phyloP scores from a whole-genome alignment of 2,329 filamentous ascomycete genomes.

The Alternaria postmessia region DNA sequence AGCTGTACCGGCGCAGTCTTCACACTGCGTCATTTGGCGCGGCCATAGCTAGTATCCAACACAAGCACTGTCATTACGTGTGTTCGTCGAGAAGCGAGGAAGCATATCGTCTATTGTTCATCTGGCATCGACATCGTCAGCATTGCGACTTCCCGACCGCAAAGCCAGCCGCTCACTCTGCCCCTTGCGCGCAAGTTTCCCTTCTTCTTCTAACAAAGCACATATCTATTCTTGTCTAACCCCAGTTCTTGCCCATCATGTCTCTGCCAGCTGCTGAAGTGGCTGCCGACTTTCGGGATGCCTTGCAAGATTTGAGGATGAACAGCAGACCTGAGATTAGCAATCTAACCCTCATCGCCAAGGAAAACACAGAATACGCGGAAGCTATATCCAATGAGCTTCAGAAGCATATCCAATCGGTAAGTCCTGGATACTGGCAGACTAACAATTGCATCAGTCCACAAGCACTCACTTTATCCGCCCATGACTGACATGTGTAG shows the following conservation, averaged over 20 bases:
- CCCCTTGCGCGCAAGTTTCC: constrained; percentile 28
- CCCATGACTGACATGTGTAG: constrained; percentile 60
- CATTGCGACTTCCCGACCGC: constrained; percentile 35
- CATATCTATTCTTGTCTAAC: constrained; percentile 32
- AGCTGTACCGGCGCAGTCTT: constrained; percentile 42
- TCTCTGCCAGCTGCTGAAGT: constrained; percentile 80
- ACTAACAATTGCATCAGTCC: not conserved
- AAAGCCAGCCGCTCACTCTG: constrained; percentile 33
- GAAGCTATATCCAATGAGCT: constrained; percentile 89
- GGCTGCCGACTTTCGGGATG: constrained; percentile 92
- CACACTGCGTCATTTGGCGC: constrained; percentile 44
- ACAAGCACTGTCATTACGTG: constrained; percentile 53
- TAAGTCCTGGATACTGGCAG: constrained; percentile 63
- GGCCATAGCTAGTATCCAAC: constrained; percentile 60
- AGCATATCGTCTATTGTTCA: constrained; percentile 51
- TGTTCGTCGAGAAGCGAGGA: constrained; percentile 51
- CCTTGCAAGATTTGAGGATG: constrained; percentile 86
- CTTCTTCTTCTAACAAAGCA: constrained; percentile 16
- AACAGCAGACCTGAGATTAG: constrained; percentile 96
- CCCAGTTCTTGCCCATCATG: constrained; percentile 62
- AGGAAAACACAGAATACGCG: constrained; percentile 96
- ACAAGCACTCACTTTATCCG: not conserved
- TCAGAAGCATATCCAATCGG: constrained; percentile 92
- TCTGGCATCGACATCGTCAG: constrained; percentile 40
- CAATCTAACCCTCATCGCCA: constrained; percentile 95